Evolutionary conservation across 768 basidiomycete genomes (phyloP), one percentile per base, ranked within the genome.

Genomic region (Trametes cubensis): DNA sequence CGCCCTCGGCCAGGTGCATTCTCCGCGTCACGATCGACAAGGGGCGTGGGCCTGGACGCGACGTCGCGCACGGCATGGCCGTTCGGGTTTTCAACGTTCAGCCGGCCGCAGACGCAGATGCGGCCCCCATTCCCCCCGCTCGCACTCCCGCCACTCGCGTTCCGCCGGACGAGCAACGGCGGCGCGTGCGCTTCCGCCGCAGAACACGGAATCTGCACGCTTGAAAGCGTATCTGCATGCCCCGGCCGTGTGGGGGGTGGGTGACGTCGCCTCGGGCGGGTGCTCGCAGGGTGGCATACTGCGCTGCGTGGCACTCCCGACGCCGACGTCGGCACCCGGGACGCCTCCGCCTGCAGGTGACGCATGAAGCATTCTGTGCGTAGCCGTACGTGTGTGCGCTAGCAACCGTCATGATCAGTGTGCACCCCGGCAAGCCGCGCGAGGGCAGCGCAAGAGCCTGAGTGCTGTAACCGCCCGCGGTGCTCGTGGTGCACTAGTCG

Each of bases 1-100:
- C 39, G 23, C 14, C 14, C 53, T 25, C 23, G 17, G 42, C 11
- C 44, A 13, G 38, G n/a, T 20, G 4, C 48, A 58, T 50, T 50
- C 47, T 41, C 26, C 48, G 8, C 21, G 57, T 49, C 55, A 42
- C 26, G 55, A 56, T 56, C 55, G 57, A 58, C 57, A 18, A 40
- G 21, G 30, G 21, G 7, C 47, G 23, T n/a, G 15, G 38, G 30
- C 48, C 48, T n/a, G 48, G 18, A 23, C 10, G 30, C 48, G 48
- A 40, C 47, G 38, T 49, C 23, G 48, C 15, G 20, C 45, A 13
- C n/a, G n/a, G 34, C 20, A 39, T 20, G 18, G 20, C n/a, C 34
- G 7, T 21, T 39, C 14, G 21, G 38, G 44, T 56, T 56, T 45
- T 45, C 55, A 45, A 34, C 55, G 44, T 47, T 11, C 34, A 34